Percentiles rank a stretch among this genome's conserved stretches.
Conservation (phyloP, 164 flowering plant genomes). For the Pachysandra terminalis region DNA sequence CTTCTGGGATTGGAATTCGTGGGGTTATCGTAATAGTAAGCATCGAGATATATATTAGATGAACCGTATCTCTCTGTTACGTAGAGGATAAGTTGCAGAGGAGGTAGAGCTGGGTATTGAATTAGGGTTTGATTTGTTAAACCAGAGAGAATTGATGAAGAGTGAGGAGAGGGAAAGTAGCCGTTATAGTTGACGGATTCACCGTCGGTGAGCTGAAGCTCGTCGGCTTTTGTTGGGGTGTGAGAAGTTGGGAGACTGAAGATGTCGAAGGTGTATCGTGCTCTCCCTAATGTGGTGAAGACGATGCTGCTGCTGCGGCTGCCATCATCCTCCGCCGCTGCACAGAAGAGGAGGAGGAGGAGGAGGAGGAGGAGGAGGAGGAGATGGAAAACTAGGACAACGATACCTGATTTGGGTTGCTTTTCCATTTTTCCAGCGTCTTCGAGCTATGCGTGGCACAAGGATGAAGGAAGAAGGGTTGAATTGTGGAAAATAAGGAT, state of each 20-base stretch:
- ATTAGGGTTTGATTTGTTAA: slow-evolving; percentile 17
- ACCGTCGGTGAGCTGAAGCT: slow-evolving; percentile 61
- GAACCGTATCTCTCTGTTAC: slow-evolving; percentile 71
- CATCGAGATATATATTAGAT: slow-evolving; percentile 46
- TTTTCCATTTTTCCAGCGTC: slow-evolving; percentile 2
- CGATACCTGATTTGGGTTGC: too few species aligned
- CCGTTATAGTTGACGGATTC: slow-evolving; percentile 78
- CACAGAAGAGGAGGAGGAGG: slow-evolving; percentile 1
- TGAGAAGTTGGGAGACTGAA: slow-evolving; percentile 33
- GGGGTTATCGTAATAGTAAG: slow-evolving; percentile 6
- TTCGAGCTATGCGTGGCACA: not conserved
- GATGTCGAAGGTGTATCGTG: slow-evolving; percentile 68
- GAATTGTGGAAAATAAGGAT: too few species aligned
- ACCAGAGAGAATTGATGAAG: slow-evolving; percentile 26
- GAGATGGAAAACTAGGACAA: too few species aligned
- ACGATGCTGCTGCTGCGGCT: slow-evolving; percentile 34
- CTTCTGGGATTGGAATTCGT: slow-evolving; percentile 10
- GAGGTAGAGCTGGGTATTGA: slow-evolving; percentile 5
- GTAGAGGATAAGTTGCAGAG: slow-evolving; percentile 32
- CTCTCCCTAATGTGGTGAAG: slow-evolving; percentile 61
- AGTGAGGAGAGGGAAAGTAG: slow-evolving; percentile 41
- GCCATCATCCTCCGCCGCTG: slow-evolving; percentile 10
- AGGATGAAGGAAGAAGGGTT: not conserved
- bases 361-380: slow-evolving; percentile 5
- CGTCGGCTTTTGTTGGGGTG: slow-evolving; percentile 17